These are phyloP conservation scores for Laguncularia racemosa DNA, from an alignment of 345 rosid genomes.

Conservation along the genomic window DNA sequence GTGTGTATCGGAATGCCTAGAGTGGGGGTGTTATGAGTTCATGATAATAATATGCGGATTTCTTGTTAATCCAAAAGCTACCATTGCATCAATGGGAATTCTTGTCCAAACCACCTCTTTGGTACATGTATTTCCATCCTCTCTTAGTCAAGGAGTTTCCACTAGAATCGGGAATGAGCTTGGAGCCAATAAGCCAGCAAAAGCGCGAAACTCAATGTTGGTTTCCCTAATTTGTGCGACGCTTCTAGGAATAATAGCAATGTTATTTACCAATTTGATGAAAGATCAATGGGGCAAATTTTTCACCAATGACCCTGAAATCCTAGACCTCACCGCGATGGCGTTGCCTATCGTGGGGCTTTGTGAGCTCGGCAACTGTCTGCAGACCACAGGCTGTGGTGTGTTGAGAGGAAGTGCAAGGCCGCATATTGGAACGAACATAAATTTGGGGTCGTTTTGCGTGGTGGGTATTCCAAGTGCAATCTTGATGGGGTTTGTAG, in stretches of 20 bases:
- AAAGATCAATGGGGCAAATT: constrained; percentile 66
- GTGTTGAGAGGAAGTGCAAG: constrained; percentile 79
- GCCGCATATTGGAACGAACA: constrained; percentile 75
- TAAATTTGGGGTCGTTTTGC: constrained; percentile 75
- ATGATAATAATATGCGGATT: constrained; percentile 77
- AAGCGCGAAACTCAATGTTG: constrained; percentile 55
- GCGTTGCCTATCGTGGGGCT: constrained; percentile 74
- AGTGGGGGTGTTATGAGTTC: constrained; percentile 99
- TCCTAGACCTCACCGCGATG: constrained; percentile 51
- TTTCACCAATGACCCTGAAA: constrained; percentile 60
- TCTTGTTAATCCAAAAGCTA: constrained; percentile 59
- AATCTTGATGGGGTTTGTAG: constrained; percentile 53
- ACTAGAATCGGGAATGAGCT: constrained; percentile 77
- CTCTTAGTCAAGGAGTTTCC: constrained; percentile 64
- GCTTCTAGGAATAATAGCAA: constrained; percentile 43
- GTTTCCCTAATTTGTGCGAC: constrained; percentile 54
- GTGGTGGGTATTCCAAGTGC: constrained; percentile 79
- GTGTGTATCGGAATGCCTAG: constrained; percentile 80
- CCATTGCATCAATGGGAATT: constrained; percentile 88
- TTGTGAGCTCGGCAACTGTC: constrained; percentile 86
- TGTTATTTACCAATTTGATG: constrained; percentile 38
- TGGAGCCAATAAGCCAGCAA: constrained; percentile 51
- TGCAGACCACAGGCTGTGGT: constrained; percentile 80
- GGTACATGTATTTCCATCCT: constrained; percentile 85
- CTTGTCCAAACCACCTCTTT: constrained; percentile 77